Evolutionary conservation across 495 filamentous ascomycete genomes (phyloP).

Genomic region (Lophiotrema nucula): DNA sequence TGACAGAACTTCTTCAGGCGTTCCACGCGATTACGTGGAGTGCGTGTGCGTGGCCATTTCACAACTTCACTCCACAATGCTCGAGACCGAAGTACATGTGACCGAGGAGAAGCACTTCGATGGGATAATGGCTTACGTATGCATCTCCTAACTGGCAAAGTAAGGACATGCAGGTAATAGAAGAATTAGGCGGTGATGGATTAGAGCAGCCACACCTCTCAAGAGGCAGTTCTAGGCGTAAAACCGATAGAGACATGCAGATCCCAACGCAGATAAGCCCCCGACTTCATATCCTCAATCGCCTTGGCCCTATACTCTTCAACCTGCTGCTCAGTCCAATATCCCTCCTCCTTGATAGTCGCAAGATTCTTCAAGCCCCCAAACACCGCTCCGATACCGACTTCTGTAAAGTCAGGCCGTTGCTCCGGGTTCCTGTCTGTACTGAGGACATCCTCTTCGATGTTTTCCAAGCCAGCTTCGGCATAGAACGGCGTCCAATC

Average conservation of each 20-base stretch:
- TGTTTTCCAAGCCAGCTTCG: conserved; percentile 15
- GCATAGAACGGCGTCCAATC: conserved; percentile 9
- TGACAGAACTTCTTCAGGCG: no score
- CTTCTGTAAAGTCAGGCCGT: conserved; percentile 17
- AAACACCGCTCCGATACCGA: conserved; percentile 20
- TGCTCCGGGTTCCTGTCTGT: conserved; percentile 23
- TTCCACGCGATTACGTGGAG: no score
- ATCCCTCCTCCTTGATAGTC: conserved; percentile 9
- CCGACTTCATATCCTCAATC: conserved; percentile 13
- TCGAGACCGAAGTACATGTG: no score
- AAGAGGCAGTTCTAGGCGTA: not conserved
- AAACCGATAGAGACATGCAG: conserved; percentile 23
- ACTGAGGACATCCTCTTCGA: conserved; percentile 26
- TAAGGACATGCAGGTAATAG: no score
- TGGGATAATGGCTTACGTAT: no score
- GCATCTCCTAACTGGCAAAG: no score
- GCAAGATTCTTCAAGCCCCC: conserved; percentile 24
- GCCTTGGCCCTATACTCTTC: conserved; percentile 13
- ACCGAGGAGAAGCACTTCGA: no score
- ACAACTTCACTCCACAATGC: no score
- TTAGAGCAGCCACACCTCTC: no score
- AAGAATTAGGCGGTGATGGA: no score
- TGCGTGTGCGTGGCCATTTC: no score
- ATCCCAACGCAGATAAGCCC: conserved; percentile 27
- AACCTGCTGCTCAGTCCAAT: conserved; percentile 17